A percentile compares a stretch with the other conserved stretches of the same genome.
Conservation (phyloP, 1,284 basidiomycete genomes). For the Puccinia triticina region DNA sequence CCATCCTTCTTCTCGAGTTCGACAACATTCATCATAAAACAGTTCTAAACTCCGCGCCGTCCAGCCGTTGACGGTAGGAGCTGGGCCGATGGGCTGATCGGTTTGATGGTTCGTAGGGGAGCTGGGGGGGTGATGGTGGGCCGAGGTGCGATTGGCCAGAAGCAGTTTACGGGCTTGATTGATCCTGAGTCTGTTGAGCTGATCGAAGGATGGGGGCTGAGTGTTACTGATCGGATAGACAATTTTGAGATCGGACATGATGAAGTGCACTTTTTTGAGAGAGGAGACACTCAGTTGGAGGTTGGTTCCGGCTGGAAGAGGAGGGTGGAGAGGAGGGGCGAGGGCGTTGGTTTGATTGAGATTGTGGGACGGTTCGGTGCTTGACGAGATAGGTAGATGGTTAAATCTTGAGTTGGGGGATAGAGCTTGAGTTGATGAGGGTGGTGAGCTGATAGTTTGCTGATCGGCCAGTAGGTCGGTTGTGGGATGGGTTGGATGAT, state of each 20-base stretch:
- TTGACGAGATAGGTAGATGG: slow-evolving; percentile 8
- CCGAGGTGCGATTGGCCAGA: slow-evolving; percentile 78
- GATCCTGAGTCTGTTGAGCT: slow-evolving; percentile 83
- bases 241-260: slow-evolving; percentile 57
- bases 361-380: slow-evolving; percentile 36
- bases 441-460: background rate
- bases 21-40: slow-evolving; percentile 79
- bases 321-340: slow-evolving; percentile 10
- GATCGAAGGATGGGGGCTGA: slow-evolving; percentile 59
- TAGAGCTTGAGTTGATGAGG: background rate
- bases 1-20: slow-evolving; percentile 70
- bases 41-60: slow-evolving; percentile 75
- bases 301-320: background rate
- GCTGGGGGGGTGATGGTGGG: slow-evolving; percentile 72
- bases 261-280: slow-evolving; percentile 58
- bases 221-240: slow-evolving; percentile 58
- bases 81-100: slow-evolving; percentile 61
- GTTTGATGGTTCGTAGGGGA: slow-evolving; percentile 63
- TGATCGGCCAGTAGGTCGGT: background rate
- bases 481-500: background rate
- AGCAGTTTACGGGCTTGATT: slow-evolving; percentile 72
- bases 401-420: slow-evolving; percentile 18
- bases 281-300: slow-evolving; percentile 53
- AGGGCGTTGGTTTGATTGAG: slow-evolving; percentile 21
- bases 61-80: slow-evolving; percentile 71